These are phyloP conservation scores for Penstemon newberryi DNA, from an alignment of 257 asterid species.

Conservation along the genomic window DNA sequence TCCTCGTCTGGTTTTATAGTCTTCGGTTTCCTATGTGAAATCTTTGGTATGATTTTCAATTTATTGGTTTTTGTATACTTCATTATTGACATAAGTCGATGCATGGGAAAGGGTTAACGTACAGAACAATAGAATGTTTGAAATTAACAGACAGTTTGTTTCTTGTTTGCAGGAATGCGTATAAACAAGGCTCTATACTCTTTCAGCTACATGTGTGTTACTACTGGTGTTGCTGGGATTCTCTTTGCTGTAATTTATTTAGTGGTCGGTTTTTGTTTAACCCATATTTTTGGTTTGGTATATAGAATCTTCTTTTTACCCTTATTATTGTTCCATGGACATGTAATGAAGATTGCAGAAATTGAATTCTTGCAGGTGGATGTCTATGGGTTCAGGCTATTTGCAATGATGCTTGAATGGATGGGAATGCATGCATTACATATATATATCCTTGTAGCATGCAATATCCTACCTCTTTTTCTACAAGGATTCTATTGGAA, in stretches of 20 bases:
- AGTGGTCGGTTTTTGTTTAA: constrained; percentile 39
- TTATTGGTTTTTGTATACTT: constrained; percentile 2
- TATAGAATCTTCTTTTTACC: too few relatives aligned
- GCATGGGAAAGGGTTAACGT: not conserved
- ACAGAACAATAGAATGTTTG: not conserved
- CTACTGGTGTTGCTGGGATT: constrained; percentile 66
- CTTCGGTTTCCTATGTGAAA: constrained; percentile 43
- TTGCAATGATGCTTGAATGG: constrained; percentile 72
- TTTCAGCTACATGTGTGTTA: constrained; percentile 63
- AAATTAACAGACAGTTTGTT: not conserved
- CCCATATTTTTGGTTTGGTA: not conserved
- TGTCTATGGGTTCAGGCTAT: constrained; percentile 53
- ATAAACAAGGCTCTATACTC: constrained; percentile 66
- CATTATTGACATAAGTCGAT: too few relatives aligned
- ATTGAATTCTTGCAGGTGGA: constrained; percentile 57
- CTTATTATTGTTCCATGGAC: too few relatives aligned
- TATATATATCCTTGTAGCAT: constrained; percentile 84
- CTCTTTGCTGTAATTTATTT: constrained; percentile 53
- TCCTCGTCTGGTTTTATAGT: constrained; percentile 45
- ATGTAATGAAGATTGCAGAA: too few relatives aligned
- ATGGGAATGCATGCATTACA: constrained; percentile 94
- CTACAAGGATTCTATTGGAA: constrained; percentile 88
- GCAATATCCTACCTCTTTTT: constrained; percentile 77
- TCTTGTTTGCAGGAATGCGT: constrained; percentile 51
- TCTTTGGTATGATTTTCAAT: constrained; percentile 41